A percentile compares a stretch with the other conserved stretches of the same genome.
Conservation (phyloP, 2,329 filamentous ascomycete genomes). For the Penicillium psychrosexuale region DNA sequence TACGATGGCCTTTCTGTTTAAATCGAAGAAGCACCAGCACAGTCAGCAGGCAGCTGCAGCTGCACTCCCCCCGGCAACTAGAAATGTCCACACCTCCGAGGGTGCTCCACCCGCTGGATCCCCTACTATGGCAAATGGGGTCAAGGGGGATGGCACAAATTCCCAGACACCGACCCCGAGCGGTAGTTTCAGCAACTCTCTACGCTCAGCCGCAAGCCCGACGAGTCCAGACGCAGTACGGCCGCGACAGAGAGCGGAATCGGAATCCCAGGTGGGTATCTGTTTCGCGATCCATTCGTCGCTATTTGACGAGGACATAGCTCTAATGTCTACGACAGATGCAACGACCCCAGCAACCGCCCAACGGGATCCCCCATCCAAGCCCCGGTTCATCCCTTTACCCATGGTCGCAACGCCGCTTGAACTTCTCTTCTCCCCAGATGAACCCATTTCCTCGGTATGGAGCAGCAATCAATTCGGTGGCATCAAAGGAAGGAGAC, state of each 20-base stretch:
- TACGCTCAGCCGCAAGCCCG: conserved; percentile 66
- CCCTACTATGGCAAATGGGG: conserved; percentile 49
- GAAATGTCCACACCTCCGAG: conserved; percentile 57
- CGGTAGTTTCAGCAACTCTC: conserved; percentile 63
- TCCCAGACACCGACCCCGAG: conserved; percentile 66
- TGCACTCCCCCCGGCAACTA: conserved; percentile 51
- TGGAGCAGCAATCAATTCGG: conserved; percentile 89
- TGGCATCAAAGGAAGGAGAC: conserved; percentile 92
- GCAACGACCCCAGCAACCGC: conserved; percentile 48
- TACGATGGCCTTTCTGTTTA: conserved; percentile 77
- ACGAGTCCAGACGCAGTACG: conserved; percentile 65
- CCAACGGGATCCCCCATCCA: conserved; percentile 50
- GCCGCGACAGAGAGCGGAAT: conserved; percentile 53
- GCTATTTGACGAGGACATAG: not conserved
- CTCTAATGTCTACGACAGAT: conserved; percentile 16
- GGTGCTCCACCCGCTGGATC: conserved; percentile 44
- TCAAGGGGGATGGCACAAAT: conserved; percentile 34
- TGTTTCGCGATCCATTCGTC: not conserved
- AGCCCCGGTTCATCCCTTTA: conserved; percentile 78
- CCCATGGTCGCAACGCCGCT: conserved; percentile 87
- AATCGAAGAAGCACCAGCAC: conserved; percentile 73
- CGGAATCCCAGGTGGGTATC: conserved; percentile 53
- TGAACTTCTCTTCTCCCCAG: conserved; percentile 80
- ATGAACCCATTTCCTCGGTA: conserved; percentile 92
- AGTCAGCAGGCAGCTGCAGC: conserved; percentile 38